These are phyloP conservation scores for Dendrobium nobile DNA, from an alignment of 106 monocot species.

Conservation along the genomic window DNA sequence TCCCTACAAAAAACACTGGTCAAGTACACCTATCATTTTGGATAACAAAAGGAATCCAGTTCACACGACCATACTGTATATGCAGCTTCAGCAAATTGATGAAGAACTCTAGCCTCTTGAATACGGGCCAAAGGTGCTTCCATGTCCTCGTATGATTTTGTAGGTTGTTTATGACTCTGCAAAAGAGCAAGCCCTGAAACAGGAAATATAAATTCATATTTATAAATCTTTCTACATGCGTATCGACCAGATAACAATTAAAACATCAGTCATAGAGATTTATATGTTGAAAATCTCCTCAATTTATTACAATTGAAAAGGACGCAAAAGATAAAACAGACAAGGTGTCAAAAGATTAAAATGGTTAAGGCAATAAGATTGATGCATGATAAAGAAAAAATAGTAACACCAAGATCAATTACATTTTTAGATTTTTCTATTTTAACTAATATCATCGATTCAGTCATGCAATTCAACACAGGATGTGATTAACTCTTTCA, in stretches of 20 bases:
- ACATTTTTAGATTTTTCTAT: background rate
- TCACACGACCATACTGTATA: constrained; percentile 55
- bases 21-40: background rate
- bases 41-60: background rate
- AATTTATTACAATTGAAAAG: background rate
- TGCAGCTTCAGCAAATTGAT: constrained; percentile 97
- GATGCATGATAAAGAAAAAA: background rate
- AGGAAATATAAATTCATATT: background rate
- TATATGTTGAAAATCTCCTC: background rate
- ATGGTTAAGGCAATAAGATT: background rate
- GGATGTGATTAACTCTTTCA: too few relatives aligned
- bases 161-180: constrained; percentile 46
- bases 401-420: background rate
- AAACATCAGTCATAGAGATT: background rate
- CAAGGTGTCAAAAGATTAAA: background rate
- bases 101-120: constrained; percentile 58
- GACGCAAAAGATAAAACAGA: background rate
- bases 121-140: constrained; percentile 56
- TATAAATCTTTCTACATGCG: background rate
- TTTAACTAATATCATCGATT: background rate
- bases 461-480: background rate
- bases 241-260: background rate
- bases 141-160: constrained; percentile 28
- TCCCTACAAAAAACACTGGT: constrained; percentile 45
- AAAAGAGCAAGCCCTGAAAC: constrained; percentile 79